A percentile compares a stretch with the other conserved stretches of the same genome.
Conservation (phyloP, 192 early-diverging fungal species). For the Pilobolus umbonatus region DNA sequence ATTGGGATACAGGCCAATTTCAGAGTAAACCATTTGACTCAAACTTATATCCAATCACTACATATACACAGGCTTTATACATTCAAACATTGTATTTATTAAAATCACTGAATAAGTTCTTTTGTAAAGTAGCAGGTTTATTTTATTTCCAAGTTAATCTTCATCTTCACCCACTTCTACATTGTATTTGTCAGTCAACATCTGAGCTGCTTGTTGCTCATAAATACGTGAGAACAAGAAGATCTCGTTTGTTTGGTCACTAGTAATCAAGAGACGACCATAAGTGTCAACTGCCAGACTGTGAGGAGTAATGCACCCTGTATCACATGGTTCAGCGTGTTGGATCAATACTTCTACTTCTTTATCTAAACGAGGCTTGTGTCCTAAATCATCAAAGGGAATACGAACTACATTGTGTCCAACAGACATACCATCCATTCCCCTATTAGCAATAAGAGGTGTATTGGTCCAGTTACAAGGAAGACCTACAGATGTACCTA, state of each 20-base stretch:
- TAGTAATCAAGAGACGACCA: constrained; percentile 21
- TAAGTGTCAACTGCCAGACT: constrained; percentile 18
- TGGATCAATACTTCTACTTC: constrained; percentile 15
- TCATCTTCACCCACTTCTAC: constrained; percentile 12
- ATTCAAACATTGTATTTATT: no score
- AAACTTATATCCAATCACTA: no score
- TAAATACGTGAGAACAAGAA: constrained; percentile 24
- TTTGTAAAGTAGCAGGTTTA: no score
- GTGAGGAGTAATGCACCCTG: constrained; percentile 18
- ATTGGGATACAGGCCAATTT: constrained; percentile 1
- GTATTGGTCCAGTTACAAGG: constrained; percentile 35
- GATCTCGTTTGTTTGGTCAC: constrained; percentile 27
- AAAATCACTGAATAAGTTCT: no score
- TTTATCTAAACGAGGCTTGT: constrained; percentile 25
- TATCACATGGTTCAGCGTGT: constrained; percentile 10
- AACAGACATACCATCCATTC: background rate
- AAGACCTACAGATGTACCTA: constrained; percentile 25
- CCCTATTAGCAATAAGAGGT: constrained; percentile 23
- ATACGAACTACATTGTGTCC: constrained; percentile 23
- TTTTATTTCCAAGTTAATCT: no score
- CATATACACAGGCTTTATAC: no score
- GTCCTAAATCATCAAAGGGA: constrained; percentile 28
- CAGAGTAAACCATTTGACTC: no score
- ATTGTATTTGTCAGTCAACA: constrained; percentile 18
- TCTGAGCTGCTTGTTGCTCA: constrained; percentile 13